phyloP scores from a whole-genome alignment of 108 stramenopile genomes.

The Skeletonema potamos region DNA sequence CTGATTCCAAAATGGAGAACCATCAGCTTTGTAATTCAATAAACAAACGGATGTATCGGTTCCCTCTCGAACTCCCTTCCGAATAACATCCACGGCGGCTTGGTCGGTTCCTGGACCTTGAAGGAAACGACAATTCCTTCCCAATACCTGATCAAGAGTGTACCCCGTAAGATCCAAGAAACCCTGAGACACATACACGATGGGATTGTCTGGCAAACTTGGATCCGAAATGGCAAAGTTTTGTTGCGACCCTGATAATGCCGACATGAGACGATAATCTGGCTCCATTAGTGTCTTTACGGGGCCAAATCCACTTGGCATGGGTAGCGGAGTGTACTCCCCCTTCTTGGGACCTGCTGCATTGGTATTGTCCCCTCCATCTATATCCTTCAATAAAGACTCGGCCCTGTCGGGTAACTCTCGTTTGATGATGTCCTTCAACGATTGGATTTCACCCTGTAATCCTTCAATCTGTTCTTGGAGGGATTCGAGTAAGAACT shows the following conservation, averaged over 20 bases:
- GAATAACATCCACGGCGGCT: constrained; percentile 81
- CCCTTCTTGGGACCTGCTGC: constrained; percentile 49
- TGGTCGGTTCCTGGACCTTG: constrained; percentile 96
- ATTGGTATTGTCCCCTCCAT: constrained; percentile 23
- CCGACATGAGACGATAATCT: constrained; percentile 85
- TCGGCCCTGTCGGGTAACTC: constrained; percentile 66
- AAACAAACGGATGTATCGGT: constrained; percentile 87
- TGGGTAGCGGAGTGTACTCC: constrained; percentile 81
- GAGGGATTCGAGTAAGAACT: constrained; percentile 93
- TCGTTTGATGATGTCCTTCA: constrained; percentile 63
- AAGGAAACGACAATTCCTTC: constrained; percentile 96
- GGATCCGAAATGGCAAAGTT: constrained; percentile 98
- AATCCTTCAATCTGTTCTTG: constrained; percentile 93
- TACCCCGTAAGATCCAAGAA: constrained; percentile 97
- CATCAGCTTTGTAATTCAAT: constrained; percentile 94
- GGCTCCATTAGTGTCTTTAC: constrained; percentile 93
- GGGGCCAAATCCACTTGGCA: constrained; percentile 90
- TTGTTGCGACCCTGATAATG: constrained; percentile 88
- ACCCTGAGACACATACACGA: constrained; percentile 91
- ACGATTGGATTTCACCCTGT: constrained; percentile 75
- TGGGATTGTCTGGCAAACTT: constrained; percentile 95
- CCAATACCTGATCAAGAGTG: constrained; percentile 89
- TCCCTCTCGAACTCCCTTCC: constrained; percentile 82
- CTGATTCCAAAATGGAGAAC: constrained; percentile 98
- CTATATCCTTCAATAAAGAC: constrained; percentile 45